phyloP scores from a whole-genome alignment of 2,329 filamentous ascomycete genomes.

The Pyricularia sp. region DNA sequence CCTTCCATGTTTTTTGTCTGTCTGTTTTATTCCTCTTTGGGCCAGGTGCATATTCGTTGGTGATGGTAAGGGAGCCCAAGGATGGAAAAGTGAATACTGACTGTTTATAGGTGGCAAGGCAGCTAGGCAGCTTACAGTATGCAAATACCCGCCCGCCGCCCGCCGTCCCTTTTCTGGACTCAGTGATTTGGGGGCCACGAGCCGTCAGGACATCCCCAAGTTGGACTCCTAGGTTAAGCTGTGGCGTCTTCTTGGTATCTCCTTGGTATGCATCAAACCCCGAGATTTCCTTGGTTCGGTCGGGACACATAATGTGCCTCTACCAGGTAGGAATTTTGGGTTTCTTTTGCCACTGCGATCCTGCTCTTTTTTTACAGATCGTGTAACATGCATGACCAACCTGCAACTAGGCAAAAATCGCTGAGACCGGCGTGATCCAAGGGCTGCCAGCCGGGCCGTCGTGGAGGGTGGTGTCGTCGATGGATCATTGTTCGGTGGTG shows the following conservation, averaged over 20 bases:
- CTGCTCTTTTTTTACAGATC: neutral
- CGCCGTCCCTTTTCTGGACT: too few species aligned
- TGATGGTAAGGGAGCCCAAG: neutral
- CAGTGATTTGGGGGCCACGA: neutral
- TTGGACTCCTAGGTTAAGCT: neutral
- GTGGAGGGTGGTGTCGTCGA: neutral
- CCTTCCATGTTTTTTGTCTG: neutral
- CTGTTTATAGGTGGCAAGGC: neutral
- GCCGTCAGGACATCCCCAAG: neutral
- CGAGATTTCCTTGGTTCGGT: neutral
- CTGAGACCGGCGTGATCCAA: neutral
- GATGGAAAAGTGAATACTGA: neutral
- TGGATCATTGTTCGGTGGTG: neutral
- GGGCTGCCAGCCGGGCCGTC: neutral
- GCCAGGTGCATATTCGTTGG: neutral
- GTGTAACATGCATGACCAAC: neutral
- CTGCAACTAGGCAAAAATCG: neutral
- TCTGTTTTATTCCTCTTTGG: neutral
- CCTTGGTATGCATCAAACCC: neutral
- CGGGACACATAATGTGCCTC: neutral
- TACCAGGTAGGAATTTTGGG: neutral
- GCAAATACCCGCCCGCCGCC: neutral
- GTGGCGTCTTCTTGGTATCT: neutral
- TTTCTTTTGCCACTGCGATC: neutral
- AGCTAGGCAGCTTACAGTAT: neutral